Percentiles rank a stretch among this genome's conserved stretches.
Conservation (phyloP, 2,329 filamentous ascomycete genomes). For the Arthroderma sp. region DNA sequence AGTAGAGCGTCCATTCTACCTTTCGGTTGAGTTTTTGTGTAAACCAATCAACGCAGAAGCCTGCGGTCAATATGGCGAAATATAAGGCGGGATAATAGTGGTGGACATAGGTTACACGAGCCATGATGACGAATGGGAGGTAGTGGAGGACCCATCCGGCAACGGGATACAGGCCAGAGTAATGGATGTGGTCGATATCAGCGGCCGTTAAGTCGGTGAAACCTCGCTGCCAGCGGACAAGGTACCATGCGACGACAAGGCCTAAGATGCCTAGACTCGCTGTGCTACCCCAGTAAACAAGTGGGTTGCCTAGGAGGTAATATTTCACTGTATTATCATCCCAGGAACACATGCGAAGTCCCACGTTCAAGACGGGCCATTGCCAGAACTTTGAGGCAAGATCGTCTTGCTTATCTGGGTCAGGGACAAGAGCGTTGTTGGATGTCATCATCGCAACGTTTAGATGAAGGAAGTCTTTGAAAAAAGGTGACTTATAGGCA, state of each 20-base stretch:
- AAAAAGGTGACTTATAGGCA: slow-evolving; percentile 90
- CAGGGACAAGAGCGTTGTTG: slow-evolving; percentile 93
- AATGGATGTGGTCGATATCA: slow-evolving; percentile 91
- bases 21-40: slow-evolving; percentile 52
- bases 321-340: slow-evolving; percentile 93
- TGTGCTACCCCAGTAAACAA: slow-evolving; percentile 92
- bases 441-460: slow-evolving; percentile 99
- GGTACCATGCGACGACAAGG: slow-evolving; percentile 66
- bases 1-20: slow-evolving; percentile 58
- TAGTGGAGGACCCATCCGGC: slow-evolving; percentile 96
- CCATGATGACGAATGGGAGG: slow-evolving; percentile 91
- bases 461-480: slow-evolving; percentile 93
- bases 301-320: slow-evolving; percentile 91
- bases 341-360: slow-evolving; percentile 97
- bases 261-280: slow-evolving; percentile 60
- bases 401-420: slow-evolving; percentile 98
- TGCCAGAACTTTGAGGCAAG: slow-evolving; percentile 96
- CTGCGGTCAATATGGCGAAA: slow-evolving; percentile 82
- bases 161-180: slow-evolving; percentile 78
- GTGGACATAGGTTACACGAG: slow-evolving; percentile 95
- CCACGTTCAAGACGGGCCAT: slow-evolving; percentile 91
- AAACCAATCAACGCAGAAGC: slow-evolving; percentile 79
- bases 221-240: slow-evolving; percentile 90
- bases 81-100: slow-evolving; percentile 98
- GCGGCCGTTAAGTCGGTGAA: slow-evolving; percentile 65